phyloP scores from a whole-genome alignment of 2,329 filamentous ascomycete genomes.

The Arthrinium puccinioides region DNA sequence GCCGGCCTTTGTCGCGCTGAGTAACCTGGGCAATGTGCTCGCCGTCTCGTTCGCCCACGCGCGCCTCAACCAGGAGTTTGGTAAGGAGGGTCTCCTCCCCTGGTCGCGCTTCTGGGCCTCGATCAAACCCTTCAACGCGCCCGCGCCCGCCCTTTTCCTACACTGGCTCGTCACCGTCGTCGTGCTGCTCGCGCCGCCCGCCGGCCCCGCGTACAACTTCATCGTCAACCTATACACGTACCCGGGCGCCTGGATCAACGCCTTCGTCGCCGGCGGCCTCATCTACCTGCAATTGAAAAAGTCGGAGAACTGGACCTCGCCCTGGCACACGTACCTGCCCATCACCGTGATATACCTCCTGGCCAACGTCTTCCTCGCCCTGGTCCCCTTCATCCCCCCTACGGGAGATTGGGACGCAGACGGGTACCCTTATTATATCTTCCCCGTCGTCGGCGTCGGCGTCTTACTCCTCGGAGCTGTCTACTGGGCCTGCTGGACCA shows the following conservation, averaged over 20 bases:
- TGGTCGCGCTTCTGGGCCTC: slow-evolving; percentile 62
- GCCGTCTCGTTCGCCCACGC: slow-evolving; percentile 53
- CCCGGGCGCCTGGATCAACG: slow-evolving; percentile 46
- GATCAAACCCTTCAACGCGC: slow-evolving; percentile 59
- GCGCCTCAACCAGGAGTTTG: slow-evolving; percentile 57
- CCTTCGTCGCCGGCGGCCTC: slow-evolving; percentile 41
- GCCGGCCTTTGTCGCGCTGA: slow-evolving; percentile 52
- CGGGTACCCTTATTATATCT: slow-evolving; percentile 49
- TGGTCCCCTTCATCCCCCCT: slow-evolving; percentile 50
- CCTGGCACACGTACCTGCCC: slow-evolving; percentile 43
- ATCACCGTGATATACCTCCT: slow-evolving; percentile 41
- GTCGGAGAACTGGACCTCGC: slow-evolving; percentile 44
- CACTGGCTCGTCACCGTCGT: slow-evolving; percentile 61
- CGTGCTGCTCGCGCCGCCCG: slow-evolving; percentile 58
- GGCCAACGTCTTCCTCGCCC: slow-evolving; percentile 42
- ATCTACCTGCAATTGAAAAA: slow-evolving; percentile 44
- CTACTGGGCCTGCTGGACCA: slow-evolving; percentile 48
- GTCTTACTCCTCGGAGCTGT: slow-evolving; percentile 41
- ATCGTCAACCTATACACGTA: slow-evolving; percentile 51
- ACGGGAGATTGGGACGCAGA: slow-evolving; percentile 36
- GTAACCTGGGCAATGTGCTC: slow-evolving; percentile 55
- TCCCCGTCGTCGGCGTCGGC: slow-evolving; percentile 45
- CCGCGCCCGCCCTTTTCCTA: slow-evolving; percentile 52
- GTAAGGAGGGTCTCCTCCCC: slow-evolving; percentile 62
- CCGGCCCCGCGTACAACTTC: slow-evolving; percentile 64